Evolutionary conservation across 306 rosid species (phyloP), one percentile per base, ranked within the genome.

Genomic region (Prunus campanulata): DNA sequence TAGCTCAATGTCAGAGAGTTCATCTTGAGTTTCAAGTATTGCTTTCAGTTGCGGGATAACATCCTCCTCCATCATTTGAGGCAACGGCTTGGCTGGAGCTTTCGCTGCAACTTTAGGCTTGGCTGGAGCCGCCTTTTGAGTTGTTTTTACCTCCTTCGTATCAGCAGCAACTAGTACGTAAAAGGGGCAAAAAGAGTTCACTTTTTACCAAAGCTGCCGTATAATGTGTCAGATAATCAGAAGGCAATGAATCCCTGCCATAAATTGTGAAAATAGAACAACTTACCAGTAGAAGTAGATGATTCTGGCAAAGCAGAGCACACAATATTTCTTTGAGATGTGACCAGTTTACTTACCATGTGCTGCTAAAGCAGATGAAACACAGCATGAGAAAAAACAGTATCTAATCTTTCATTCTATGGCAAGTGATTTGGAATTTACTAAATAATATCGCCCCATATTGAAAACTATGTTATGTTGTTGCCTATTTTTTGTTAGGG

Each of bases 291-390:
- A 72, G 89, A 85, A 68, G 93, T 79, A 68, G 98, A 86, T 12
- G 98, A 88, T 86, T 95, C 97, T 81, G 90, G 97, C 82, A 92
- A 86, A 62, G 98, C 88, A 66, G 91, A 90, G 79, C 97, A 92
- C 76, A 82, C 85, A 19, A 90, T 79, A 83, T 55, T 74, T 84
- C 79, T 84, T 82, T 80, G 84, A 14, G 52, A 27, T 3, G 75
- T 74, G 73, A 82, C 81, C 27, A 73, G 50, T 84, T 80, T 91
- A 76, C 81, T 71, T 71, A 77, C 74, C 84, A 47, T 82, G 76
- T 89, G 82, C 86, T 68, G 74, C 74, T 74, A 61, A 60, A 16
- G 46, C 19, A 72, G 67, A 72, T 72, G 20, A 24, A 55, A 20
- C 50, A 22, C 24, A 56, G 54, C 56, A 83, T 65, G 69, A 59